Conservation (phyloP, 1,284 basidiomycete genomes). For the Marasmius sp. region DNA sequence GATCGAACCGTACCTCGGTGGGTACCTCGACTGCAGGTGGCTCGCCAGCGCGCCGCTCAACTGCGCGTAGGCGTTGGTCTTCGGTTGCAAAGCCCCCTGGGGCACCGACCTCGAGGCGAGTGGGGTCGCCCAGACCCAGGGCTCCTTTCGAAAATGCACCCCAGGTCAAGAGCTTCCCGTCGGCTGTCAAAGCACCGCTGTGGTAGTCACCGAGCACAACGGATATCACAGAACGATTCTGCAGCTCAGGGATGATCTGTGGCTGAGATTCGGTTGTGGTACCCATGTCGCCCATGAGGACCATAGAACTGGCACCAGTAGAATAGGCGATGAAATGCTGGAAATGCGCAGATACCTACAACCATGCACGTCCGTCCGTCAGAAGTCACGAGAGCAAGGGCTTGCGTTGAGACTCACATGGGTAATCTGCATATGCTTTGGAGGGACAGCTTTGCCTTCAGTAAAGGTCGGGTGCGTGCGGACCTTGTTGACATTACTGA, state of each 20-base stretch:
- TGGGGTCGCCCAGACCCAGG: slow-evolving; percentile 79
- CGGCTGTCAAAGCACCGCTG: slow-evolving; percentile 76
- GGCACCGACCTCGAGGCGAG: slow-evolving; percentile 43
- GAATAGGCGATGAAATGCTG: slow-evolving; percentile 81
- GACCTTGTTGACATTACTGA: slow-evolving; percentile 60
- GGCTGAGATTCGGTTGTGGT: slow-evolving; percentile 47
- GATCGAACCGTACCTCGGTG: slow-evolving; percentile 70
- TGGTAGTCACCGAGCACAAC: slow-evolving; percentile 91
- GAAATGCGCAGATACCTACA: slow-evolving; percentile 84
- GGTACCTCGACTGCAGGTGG: slow-evolving; percentile 59
- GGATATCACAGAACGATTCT: slow-evolving; percentile 75
- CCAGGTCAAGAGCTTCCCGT: slow-evolving; percentile 84
- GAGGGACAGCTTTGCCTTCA: slow-evolving; percentile 32
- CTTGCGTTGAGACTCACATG: slow-evolving; percentile 50
- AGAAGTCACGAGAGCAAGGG: slow-evolving; percentile 11
- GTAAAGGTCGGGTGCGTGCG: slow-evolving; percentile 43
- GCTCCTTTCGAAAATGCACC: slow-evolving; percentile 78
- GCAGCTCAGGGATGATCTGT: slow-evolving; percentile 66
- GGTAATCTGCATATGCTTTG: slow-evolving; percentile 58
- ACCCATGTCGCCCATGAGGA: slow-evolving; percentile 58
- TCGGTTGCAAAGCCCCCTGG: slow-evolving; percentile 61
- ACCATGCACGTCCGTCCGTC: slow-evolving; percentile 20
- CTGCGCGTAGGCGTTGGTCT: slow-evolving; percentile 31
- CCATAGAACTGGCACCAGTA: slow-evolving; percentile 61
- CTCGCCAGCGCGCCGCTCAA: slow-evolving; percentile 23